Evolutionary conservation across 2,329 filamentous ascomycete genomes (phyloP).

Genomic region (Penicillium palitans): DNA sequence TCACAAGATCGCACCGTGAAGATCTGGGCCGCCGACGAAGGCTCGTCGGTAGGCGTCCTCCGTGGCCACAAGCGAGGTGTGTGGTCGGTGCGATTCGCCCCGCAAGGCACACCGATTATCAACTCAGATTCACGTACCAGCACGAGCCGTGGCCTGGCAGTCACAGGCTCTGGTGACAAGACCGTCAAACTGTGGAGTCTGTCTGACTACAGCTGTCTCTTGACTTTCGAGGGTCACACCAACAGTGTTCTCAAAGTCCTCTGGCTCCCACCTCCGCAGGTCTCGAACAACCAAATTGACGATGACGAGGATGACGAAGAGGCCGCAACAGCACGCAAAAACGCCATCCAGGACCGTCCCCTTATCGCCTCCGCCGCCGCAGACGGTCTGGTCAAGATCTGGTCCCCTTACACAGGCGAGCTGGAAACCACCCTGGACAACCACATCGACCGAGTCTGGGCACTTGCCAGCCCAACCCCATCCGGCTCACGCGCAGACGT

Average conservation of each 20-base stretch:
- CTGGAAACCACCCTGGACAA: constrained; percentile 89
- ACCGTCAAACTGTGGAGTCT: constrained; percentile 95
- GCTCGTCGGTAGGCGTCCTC: constrained; percentile 86
- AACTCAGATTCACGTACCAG: constrained; percentile 71
- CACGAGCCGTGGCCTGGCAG: constrained; percentile 72
- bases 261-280: constrained; percentile 66
- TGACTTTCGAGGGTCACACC: constrained; percentile 94
- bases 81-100: constrained; percentile 91
- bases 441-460: constrained; percentile 95
- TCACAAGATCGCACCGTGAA: constrained; percentile 97
- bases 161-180: constrained; percentile 94
- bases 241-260: constrained; percentile 92
- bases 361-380: constrained; percentile 79
- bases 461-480: constrained; percentile 66
- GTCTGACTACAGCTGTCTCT: constrained; percentile 84
- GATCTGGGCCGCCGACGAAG: constrained; percentile 89
- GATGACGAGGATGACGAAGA: constrained; percentile 37
- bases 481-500: constrained; percentile 36
- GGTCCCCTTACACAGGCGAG: constrained; percentile 85
- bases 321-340: constrained; percentile 29
- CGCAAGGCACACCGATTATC: constrained; percentile 72
- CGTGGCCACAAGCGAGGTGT: constrained; percentile 92
- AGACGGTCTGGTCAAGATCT: constrained; percentile 94
- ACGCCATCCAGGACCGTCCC: constrained; percentile 37
- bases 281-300: constrained; percentile 35